These are phyloP conservation scores for Teunomyces funiuensis DNA, from an alignment of 805 yeast genomes.

Conservation along the genomic window DNA sequence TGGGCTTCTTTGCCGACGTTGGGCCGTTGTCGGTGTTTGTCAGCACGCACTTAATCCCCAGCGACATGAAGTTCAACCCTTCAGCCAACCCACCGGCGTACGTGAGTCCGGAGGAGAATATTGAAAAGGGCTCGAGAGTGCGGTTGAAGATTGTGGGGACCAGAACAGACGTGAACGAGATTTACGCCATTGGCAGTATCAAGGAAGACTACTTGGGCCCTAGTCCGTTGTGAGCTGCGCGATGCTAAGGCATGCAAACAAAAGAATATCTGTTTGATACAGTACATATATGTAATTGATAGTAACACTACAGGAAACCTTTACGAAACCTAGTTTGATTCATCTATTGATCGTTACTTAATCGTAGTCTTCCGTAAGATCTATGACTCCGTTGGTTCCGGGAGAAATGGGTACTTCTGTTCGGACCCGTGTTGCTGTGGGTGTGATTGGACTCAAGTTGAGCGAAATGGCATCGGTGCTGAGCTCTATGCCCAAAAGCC, in stretches of 20 bases:
- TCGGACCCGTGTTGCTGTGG: not conserved
- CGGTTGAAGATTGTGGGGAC: slow-evolving; percentile 96
- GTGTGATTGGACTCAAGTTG: not conserved
- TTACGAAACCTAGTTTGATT: too few species aligned
- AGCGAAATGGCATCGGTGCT: not conserved
- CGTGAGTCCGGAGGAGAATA: slow-evolving; percentile 90
- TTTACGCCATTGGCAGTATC: slow-evolving; percentile 95
- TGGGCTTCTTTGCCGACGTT: slow-evolving; percentile 97
- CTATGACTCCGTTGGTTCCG: slow-evolving; percentile 11
- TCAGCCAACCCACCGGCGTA: slow-evolving; percentile 98
- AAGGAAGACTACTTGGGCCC: slow-evolving; percentile 98
- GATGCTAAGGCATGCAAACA: too few species aligned
- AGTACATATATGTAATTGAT: slow-evolving; percentile 2
- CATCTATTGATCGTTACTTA: not conserved
- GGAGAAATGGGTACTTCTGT: not conserved
- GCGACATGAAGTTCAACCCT: slow-evolving; percentile 90
- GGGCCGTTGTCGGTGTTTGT: slow-evolving; percentile 96
- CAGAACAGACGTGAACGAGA: slow-evolving; percentile 94
- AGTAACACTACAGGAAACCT: too few species aligned
- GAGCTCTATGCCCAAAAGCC: slow-evolving; percentile 23
- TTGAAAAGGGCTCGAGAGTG: slow-evolving; percentile 90
- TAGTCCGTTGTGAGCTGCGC: slow-evolving; percentile 44
- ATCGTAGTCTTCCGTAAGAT: slow-evolving; percentile 12
- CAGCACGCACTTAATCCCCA: slow-evolving; percentile 90
- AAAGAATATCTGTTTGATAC: slow-evolving; percentile 5